phyloP scores from a whole-genome alignment of 192 early-diverging fungal genomes.

The Backusella macrospora region DNA sequence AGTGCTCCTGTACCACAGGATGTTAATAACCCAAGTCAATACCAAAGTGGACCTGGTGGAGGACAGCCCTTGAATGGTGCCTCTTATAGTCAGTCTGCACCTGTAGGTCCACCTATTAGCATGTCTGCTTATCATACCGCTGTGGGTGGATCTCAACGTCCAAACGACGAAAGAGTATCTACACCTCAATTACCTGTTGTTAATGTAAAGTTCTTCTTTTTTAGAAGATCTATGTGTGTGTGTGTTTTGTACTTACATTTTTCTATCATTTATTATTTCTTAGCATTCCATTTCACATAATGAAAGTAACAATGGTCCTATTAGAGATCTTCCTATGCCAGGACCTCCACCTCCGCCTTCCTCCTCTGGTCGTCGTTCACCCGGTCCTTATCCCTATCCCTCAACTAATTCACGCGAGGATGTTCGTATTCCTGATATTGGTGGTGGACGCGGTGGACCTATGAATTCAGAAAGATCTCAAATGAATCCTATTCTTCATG shows the following conservation, averaged over 20 bases:
- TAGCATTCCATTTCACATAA: slow-evolving; percentile 22
- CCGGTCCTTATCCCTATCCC: slow-evolving; percentile 29
- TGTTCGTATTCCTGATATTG: slow-evolving; percentile 44
- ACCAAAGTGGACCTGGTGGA: slow-evolving; percentile 17
- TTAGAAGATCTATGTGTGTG: not conserved
- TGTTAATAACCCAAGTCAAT: slow-evolving; percentile 34
- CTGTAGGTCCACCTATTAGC: slow-evolving; percentile 34
- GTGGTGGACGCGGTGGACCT: slow-evolving; percentile 31
- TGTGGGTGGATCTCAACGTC: not conserved
- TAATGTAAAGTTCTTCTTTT: not conserved
- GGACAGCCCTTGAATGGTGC: slow-evolving; percentile 26
- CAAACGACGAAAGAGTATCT: slow-evolving; percentile 1
- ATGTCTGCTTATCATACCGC: slow-evolving; percentile 35
- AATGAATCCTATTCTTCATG: slow-evolving; percentile 44
- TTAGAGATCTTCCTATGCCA: slow-evolving; percentile 40
- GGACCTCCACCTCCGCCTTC: slow-evolving; percentile 22
- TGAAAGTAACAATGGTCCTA: slow-evolving; percentile 31
- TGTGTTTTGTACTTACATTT: not conserved
- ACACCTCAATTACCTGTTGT: slow-evolving; percentile 20
- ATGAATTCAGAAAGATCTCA: slow-evolving; percentile 40
- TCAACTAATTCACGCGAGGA: slow-evolving; percentile 31
- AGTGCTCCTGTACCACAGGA: slow-evolving; percentile 31
- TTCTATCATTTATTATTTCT: not conserved
- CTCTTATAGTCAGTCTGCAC: slow-evolving; percentile 25
- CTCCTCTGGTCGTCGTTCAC: slow-evolving; percentile 29